Base-by-base conservation (phyloP, 768 basidiomycete genomes). In the Mycena maculata region DNA sequence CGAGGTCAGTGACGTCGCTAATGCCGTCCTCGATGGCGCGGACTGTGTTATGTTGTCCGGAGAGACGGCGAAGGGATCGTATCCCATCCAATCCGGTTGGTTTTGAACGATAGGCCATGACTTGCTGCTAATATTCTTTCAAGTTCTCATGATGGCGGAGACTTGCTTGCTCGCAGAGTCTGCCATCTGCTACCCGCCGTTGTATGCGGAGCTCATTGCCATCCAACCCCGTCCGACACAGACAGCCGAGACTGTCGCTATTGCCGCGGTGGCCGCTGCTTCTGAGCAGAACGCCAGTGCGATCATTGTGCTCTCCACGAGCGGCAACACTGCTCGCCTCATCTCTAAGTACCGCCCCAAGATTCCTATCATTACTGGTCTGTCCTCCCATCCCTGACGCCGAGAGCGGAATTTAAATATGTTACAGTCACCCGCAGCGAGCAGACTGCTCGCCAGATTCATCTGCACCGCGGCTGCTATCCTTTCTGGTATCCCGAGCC, bases 21-120 rank as follows among this genome's bases (percentile, higher is more conserved):
- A 99, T 81, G 98, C 98, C 71, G 96, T 99, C 63, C 90, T 99
- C 53, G 98, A 99, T 77, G 98, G 98, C 65, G 90, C 98, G 45
- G 98, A 99, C 84, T 99, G 98, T 80, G 98, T 99, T 79, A 99
- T 99, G 98, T 84, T 99, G 79, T 98, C 97, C 23, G 98, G 98
- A 66, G 98, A 99, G 84, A 99, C 98, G 62, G 98, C 98, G 65
- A 99, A 99, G 85, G 98, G 98, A 68, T 83, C 87, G 69, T 99
- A 99, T 81, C 98, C 98, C 58, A 88, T 98, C 76, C 90, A 97
- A 79, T 96, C 98, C 56, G 95, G 95, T 79, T 12, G 28, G 45
- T 60, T 53, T 27, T 39, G 16, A 11, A 31, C 20, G 41, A 22
- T 33, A 18, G 55, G 39, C 59, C 28, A 16, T 5, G 11, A 4